These are phyloP conservation scores for Cucumis melo DNA, from an alignment of 306 rosid species.

Conservation along the genomic window DNA sequence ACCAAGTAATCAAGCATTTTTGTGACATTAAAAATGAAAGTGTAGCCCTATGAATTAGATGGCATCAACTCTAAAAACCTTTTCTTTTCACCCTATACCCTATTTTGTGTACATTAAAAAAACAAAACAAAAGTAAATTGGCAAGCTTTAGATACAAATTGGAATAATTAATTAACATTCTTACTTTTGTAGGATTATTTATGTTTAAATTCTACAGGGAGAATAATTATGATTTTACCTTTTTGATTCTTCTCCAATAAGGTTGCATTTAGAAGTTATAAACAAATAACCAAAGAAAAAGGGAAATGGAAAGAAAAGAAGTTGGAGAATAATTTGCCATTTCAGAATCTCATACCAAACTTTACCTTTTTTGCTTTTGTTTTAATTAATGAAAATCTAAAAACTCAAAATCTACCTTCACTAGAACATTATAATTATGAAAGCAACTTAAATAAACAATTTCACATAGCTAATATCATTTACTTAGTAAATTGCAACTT, in stretches of 20 bases:
- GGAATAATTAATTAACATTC: neutral
- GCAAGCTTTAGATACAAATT: neutral
- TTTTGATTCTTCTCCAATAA: slow-evolving; percentile 5
- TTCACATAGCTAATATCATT: too few species aligned
- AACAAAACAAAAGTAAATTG: neutral
- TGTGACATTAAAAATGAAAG: neutral
- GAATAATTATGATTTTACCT: neutral
- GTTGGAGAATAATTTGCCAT: neutral
- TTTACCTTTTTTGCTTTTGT: too few species aligned
- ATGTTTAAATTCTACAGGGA: neutral
- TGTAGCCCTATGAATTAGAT: neutral
- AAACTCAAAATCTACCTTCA: too few species aligned
- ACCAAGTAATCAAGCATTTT: too few species aligned
- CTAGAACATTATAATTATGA: too few species aligned
- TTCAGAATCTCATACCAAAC: neutral
- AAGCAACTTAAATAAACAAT: too few species aligned
- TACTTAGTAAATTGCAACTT: too few species aligned
- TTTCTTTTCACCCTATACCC: neutral
- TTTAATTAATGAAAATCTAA: too few species aligned
- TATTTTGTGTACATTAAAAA: neutral
- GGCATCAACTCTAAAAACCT: neutral
- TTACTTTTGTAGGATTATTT: neutral
- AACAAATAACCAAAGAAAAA: neutral
- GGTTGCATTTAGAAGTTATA: neutral
- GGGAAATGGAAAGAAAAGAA: neutral